Conservation (phyloP, 2,329 filamentous ascomycete genomes). For the Arachnomyces sp. region DNA sequence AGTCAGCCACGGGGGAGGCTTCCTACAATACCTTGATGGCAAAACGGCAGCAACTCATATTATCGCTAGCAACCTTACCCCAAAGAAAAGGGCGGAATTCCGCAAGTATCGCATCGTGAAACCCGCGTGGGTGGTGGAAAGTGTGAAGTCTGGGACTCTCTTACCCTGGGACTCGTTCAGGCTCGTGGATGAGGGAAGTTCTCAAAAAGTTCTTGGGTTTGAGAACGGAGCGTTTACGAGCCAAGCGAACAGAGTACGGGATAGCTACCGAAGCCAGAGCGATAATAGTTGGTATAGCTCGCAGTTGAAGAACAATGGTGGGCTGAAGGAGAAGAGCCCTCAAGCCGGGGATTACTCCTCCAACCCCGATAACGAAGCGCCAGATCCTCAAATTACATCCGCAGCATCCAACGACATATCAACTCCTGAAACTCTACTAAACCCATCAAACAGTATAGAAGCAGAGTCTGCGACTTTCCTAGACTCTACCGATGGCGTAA, state of each 20-base stretch:
- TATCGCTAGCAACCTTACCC: conserved; percentile 79
- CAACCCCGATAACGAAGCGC: no score
- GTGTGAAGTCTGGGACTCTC: conserved; percentile 68
- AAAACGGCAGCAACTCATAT: conserved; percentile 97
- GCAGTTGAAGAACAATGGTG: conserved; percentile 47
- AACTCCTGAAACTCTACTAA: no score
- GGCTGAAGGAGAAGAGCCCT: no score
- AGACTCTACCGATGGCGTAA: no score
- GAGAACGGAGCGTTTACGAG: conserved; percentile 57
- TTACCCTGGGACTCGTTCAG: conserved; percentile 81
- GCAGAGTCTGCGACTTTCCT: no score
- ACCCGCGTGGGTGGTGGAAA: conserved; percentile 89
- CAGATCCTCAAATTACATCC: no score
- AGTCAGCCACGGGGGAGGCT: conserved; percentile 87
- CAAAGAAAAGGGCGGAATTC: conserved; percentile 88
- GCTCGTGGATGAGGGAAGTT: conserved; percentile 72
- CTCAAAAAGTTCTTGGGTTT: conserved; percentile 68
- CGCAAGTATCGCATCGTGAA: conserved; percentile 83
- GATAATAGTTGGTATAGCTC: conserved; percentile 73
- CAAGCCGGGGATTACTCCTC: no score
- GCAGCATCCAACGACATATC: no score
- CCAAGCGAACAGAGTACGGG: conserved; percentile 51
- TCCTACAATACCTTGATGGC: conserved; percentile 86
- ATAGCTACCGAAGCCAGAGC: conserved; percentile 72
- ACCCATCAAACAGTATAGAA: no score